Base-by-base conservation (phyloP, 1,284 basidiomycete genomes). In the Leccinum huronense region DNA sequence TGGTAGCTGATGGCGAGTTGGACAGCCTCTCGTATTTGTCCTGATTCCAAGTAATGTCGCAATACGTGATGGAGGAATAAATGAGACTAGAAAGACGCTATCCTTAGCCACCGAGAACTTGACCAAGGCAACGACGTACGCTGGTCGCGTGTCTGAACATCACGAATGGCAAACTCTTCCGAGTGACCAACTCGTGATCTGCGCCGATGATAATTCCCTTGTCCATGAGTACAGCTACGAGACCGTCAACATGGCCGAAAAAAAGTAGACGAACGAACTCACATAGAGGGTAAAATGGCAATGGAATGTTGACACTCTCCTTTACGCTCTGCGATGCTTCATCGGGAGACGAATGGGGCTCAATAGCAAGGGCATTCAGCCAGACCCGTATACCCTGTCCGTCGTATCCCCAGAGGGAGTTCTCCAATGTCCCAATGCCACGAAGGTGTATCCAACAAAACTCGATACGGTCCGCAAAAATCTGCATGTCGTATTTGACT, bases 361-460 rank as follows among this genome's bases (percentile, higher is more conserved):
- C 94, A 62, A 98, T 93, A 0, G 94, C 88, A 57, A 98, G 80
- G 1, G 97, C 96, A 74, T 99, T 96, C 36, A 99, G 81, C 97
- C 97, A 99, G 19, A 99, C 87, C 53, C 94, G 83, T 72, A 99
- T 91, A 11, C 87, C 86, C 64, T 86, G 84, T 1, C 96, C 97
- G 70, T 99, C 97, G 75, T 94, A 99, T 1, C 91, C 97, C 97
- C 97, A 99, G 13, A 99, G 80, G 8, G 95, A 97, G 78, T 99
- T 98, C 73, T 98, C 96, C 34, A 99, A 81, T 2, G 94, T 89
- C 3, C 91, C 93, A 40, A 98, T 94, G 0, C 95, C 96, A 56
- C 91, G 88, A 60, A 98, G 80, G 79, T 98, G 96, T 54, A 97
- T 98, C 97, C 97, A 99, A 78, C 96, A 99, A 73, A 96, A 95